These are phyloP conservation scores for Comarum palustre DNA, from an alignment of 306 rosid genomes.

Conservation along the genomic window DNA sequence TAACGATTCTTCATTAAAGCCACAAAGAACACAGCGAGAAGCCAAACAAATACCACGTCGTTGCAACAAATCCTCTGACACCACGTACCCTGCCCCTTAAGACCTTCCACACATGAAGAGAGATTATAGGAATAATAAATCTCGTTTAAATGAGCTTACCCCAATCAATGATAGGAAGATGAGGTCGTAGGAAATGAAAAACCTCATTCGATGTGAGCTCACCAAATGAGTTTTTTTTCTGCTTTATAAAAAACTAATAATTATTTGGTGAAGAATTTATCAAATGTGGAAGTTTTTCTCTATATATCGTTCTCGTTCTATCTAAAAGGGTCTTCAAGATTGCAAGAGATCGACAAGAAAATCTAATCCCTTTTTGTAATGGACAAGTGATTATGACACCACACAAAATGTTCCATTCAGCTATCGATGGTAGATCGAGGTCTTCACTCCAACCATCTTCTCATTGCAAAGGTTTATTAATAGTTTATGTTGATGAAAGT, in stretches of 20 bases:
- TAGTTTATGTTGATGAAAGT: background rate
- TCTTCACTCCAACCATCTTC: background rate
- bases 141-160: no score
- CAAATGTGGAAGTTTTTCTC: background rate
- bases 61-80: no score
- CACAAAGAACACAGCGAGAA: no score
- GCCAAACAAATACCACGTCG: no score
- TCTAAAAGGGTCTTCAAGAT: background rate
- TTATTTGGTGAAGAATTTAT: conserved; percentile 2
- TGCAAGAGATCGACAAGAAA: background rate
- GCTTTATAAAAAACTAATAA: background rate
- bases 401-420: background rate
- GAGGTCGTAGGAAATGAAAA: no score
- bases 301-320: background rate
- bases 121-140: no score
- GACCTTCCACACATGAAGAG: no score
- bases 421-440: background rate
- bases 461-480: background rate
- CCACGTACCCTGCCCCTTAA: no score
- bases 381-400: background rate
- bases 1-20: no score
- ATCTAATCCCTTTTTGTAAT: background rate
- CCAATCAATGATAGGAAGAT: no score
- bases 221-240: no score
- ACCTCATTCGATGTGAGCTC: no score